These are phyloP conservation scores for Xylariaceae sp. DNA, from an alignment of 2,329 filamentous ascomycete genomes.

Conservation along the genomic window DNA sequence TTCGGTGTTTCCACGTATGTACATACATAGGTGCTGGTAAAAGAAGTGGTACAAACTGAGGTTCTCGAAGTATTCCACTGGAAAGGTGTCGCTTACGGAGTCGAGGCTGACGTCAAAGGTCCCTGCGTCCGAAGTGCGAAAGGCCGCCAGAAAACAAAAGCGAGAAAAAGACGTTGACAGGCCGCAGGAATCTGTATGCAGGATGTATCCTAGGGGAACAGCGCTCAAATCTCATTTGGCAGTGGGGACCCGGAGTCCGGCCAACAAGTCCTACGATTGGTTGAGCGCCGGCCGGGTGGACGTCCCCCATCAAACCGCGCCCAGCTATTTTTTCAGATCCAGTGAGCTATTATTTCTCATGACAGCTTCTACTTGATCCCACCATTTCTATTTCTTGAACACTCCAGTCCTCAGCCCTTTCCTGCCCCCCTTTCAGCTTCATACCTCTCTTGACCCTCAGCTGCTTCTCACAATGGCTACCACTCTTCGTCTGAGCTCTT, in stretches of 20 bases:
- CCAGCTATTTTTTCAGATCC: conserved; percentile 8
- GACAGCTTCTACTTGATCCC: conserved; percentile 5
- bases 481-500: conserved; percentile 74
- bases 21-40: no score
- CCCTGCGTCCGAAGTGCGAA: no score
- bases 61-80: no score
- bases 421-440: conserved; percentile 7
- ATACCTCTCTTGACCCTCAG: conserved; percentile 2
- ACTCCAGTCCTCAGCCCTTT: not conserved
- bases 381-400: not conserved
- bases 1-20: no score
- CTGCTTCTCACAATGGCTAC: conserved; percentile 64
- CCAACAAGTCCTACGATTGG: conserved; percentile 10
- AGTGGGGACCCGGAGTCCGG: not conserved
- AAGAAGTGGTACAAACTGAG: no score
- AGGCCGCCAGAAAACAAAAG: no score
- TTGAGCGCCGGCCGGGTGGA: not conserved
- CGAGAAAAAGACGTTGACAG: no score
- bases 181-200: no score
- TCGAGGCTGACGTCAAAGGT: no score
- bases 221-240: no score
- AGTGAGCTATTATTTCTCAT: conserved; percentile 12
- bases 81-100: no score
- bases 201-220: no score
- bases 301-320: not conserved